Percentiles rank a stretch among this genome's conserved stretches.
These are phyloP conservation scores for Diaporthe citriasiana DNA, from an alignment of 2,329 filamentous ascomycete genomes.

Conservation along the genomic window DNA sequence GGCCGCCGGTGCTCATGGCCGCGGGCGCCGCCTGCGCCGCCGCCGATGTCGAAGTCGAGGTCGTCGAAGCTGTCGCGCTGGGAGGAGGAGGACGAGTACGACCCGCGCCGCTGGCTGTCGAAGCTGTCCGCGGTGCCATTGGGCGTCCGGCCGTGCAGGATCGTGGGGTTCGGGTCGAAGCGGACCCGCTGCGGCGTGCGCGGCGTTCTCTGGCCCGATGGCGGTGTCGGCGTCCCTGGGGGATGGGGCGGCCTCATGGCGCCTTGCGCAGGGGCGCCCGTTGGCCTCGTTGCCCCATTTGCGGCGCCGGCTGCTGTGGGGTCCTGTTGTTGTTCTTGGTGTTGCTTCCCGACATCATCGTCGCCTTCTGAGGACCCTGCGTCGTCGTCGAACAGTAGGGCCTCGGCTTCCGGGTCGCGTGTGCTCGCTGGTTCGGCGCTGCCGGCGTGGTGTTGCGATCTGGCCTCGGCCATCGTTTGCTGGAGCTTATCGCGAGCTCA, in stretches of 20 bases:
- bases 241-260: slow-evolving; percentile 35
- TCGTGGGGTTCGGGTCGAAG: slow-evolving; percentile 73
- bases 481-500: slow-evolving; percentile 46
- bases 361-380: slow-evolving; percentile 40
- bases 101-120: slow-evolving; percentile 34
- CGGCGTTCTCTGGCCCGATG: slow-evolving; percentile 58
- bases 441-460: slow-evolving; percentile 44
- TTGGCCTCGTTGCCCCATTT: slow-evolving; percentile 8
- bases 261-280: slow-evolving; percentile 36
- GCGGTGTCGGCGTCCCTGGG: slow-evolving; percentile 12
- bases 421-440: slow-evolving; percentile 37
- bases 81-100: slow-evolving; percentile 26
- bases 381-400: slow-evolving; percentile 46
- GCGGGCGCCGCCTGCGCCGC: slow-evolving; percentile 55
- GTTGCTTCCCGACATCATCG: slow-evolving; percentile 36
- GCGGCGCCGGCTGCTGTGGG: slow-evolving; percentile 38
- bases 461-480: slow-evolving; percentile 49
- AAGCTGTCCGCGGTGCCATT: slow-evolving; percentile 42
- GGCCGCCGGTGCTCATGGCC: slow-evolving; percentile 72
- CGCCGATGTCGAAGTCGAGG: slow-evolving; percentile 50
- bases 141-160: slow-evolving; percentile 46
- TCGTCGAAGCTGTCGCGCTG: slow-evolving; percentile 47
- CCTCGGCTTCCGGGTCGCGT: slow-evolving; percentile 46
- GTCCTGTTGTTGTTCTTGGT: slow-evolving; percentile 9
- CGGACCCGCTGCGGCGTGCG: slow-evolving; percentile 79